phyloP scores from a whole-genome alignment of 2,329 filamentous ascomycete genomes.

The Claviceps spartinae region DNA sequence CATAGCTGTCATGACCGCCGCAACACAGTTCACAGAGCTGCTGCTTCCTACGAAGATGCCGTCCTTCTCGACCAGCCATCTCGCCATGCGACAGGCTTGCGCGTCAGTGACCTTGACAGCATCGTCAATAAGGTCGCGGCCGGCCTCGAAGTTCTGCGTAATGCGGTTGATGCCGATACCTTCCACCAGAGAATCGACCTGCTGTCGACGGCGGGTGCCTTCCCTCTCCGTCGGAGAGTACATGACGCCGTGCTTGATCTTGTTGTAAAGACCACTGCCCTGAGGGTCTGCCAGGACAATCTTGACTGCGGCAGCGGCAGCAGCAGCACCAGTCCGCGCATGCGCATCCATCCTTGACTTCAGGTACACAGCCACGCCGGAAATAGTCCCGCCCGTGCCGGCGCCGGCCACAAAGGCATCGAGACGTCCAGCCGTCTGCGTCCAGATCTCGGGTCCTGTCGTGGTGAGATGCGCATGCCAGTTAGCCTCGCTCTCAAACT shows the following conservation, averaged over 20 bases:
- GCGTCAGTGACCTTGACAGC: conserved; percentile 78
- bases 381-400: conserved; percentile 86
- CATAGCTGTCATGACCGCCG: conserved; percentile 56
- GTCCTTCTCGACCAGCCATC: conserved; percentile 90
- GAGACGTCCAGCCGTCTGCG: conserved; percentile 58
- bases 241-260: conserved; percentile 88
- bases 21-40: conserved; percentile 91
- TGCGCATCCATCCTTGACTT: conserved; percentile 43
- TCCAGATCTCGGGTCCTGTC: conserved; percentile 82
- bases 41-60: conserved; percentile 91
- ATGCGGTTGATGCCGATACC: conserved; percentile 90
- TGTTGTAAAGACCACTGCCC: conserved; percentile 86
- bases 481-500: conserved; percentile 88
- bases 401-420: conserved; percentile 90
- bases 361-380: conserved; percentile 70
- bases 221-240: conserved; percentile 81
- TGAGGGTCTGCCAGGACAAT: conserved; percentile 87
- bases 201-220: conserved; percentile 74
- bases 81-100: conserved; percentile 86
- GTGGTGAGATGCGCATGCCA: conserved; percentile 68
- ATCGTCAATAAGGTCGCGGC: conserved; percentile 75
- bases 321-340: too few species aligned
- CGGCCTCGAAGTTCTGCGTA: conserved; percentile 86
- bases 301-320: conserved; percentile 41
- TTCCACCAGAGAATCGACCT: conserved; percentile 93